A percentile compares a stretch with the other conserved stretches of the same genome.
Conservation (phyloP, 2,329 filamentous ascomycete genomes). For the Aspergillus neoniger region DNA sequence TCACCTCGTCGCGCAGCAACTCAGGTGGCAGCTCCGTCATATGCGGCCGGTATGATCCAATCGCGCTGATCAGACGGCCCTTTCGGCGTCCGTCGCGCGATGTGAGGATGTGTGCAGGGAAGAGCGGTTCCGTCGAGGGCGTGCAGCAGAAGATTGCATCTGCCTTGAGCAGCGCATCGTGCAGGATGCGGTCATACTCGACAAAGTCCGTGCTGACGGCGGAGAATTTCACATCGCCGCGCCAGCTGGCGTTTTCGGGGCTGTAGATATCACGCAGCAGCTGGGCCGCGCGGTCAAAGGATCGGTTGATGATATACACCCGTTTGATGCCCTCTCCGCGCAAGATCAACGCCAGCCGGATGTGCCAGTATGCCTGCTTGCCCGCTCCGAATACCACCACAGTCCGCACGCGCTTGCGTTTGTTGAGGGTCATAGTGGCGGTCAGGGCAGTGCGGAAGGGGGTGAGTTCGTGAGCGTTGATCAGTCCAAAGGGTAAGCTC, state of each 20-base stretch:
- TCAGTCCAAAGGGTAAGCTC: conserved; percentile 61
- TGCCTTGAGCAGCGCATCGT: conserved; percentile 67
- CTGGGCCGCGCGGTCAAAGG: conserved; percentile 46
- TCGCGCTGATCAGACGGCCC: conserved; percentile 46
- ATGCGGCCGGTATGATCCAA: conserved; percentile 60
- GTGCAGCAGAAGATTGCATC: conserved; percentile 91
- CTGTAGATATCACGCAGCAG: conserved; percentile 59
- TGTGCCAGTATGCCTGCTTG: conserved; percentile 92
- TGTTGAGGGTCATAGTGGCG: conserved; percentile 61
- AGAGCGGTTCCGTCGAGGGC: conserved; percentile 71
- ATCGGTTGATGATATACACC: conserved; percentile 80
- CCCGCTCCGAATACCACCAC: conserved; percentile 85
- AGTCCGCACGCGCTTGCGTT: conserved; percentile 69
- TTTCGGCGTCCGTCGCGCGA: conserved; percentile 52
- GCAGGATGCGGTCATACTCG: conserved; percentile 67
- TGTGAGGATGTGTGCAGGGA: conserved; percentile 72
- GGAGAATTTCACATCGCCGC: conserved; percentile 67
- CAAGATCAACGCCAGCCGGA: conserved; percentile 74
- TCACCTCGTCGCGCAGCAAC: conserved; percentile 66
- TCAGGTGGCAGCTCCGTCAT: conserved; percentile 85
- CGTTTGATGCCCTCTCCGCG: conserved; percentile 69
- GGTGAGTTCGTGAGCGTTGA: conserved; percentile 69
- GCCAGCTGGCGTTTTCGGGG: conserved; percentile 60
- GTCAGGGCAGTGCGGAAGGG: conserved; percentile 69
- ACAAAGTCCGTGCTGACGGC: conserved; percentile 70